Conservation (phyloP, 2,329 filamentous ascomycete species). For the Fusarium miscanthi region DNA sequence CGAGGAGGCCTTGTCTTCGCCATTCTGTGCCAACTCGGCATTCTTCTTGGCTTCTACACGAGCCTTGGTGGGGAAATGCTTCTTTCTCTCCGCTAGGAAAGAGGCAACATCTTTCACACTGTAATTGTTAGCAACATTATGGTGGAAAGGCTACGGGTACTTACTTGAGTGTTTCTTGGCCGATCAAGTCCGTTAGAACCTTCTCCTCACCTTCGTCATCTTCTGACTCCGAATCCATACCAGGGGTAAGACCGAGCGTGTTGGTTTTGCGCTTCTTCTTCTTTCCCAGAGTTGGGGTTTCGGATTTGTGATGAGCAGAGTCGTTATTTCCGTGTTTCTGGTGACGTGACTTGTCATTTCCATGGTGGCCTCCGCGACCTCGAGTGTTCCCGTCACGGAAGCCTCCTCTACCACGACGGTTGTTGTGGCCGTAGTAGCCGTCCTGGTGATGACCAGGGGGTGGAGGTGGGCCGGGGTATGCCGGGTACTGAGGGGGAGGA, state of each 20-base stretch:
- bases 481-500: slow-evolving; percentile 51
- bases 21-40: slow-evolving; percentile 56
- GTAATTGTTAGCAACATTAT: slow-evolving; percentile 20
- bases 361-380: slow-evolving; percentile 54
- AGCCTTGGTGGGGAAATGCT: slow-evolving; percentile 82
- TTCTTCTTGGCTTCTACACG: slow-evolving; percentile 73
- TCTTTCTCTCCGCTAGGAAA: slow-evolving; percentile 84
- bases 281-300: slow-evolving; percentile 63
- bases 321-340: slow-evolving; percentile 53
- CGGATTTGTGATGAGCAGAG: slow-evolving; percentile 47
- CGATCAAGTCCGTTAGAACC: slow-evolving; percentile 66
- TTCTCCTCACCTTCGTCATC: slow-evolving; percentile 80
- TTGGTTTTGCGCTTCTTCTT: slow-evolving; percentile 80
- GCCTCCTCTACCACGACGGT: slow-evolving; percentile 51
- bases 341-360: slow-evolving; percentile 59
- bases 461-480: slow-evolving; percentile 55
- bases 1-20: slow-evolving; percentile 71
- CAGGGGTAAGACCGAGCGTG: slow-evolving; percentile 76
- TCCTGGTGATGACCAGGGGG: slow-evolving; percentile 51
- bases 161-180: slow-evolving; percentile 66
- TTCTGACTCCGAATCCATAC: slow-evolving; percentile 71
- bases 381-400: slow-evolving; percentile 53
- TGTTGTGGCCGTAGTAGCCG: slow-evolving; percentile 50
- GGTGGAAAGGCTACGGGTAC: slow-evolving; percentile 41
- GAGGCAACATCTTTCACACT: slow-evolving; percentile 77